Evolutionary conservation across 2,329 filamentous ascomycete species (phyloP).

Genomic region (Alternaria viburni): DNA sequence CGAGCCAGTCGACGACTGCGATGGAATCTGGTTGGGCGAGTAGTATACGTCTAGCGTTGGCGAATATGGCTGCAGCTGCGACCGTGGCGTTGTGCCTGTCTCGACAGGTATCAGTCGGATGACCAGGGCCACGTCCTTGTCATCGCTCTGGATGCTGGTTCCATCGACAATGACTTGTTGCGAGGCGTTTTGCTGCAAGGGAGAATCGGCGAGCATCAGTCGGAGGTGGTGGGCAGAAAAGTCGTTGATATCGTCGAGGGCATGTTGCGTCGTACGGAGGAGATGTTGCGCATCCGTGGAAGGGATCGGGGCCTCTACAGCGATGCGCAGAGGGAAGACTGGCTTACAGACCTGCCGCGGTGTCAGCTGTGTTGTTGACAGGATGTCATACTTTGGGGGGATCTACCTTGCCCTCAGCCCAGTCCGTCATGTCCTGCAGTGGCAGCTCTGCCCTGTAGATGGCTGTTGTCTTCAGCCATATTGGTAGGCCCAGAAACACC

Average conservation of each 20-base stretch:
- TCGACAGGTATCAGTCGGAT: constrained; percentile 73
- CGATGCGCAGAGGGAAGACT: constrained; percentile 84
- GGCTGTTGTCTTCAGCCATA: constrained; percentile 95
- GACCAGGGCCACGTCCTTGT: constrained; percentile 66
- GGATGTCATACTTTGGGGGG: not conserved
- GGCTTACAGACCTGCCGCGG: constrained; percentile 77
- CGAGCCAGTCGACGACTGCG: constrained; percentile 72
- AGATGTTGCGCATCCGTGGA: constrained; percentile 74
- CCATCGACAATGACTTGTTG: constrained; percentile 41
- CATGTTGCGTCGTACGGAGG: constrained; percentile 80
- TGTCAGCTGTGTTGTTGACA: constrained; percentile 6
- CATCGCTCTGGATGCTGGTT: constrained; percentile 38
- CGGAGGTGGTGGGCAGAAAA: constrained; percentile 84
- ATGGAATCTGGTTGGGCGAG: constrained; percentile 70
- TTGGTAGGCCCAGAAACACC: constrained; percentile 80
- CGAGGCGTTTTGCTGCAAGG: constrained; percentile 38
- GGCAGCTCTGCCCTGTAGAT: constrained; percentile 89
- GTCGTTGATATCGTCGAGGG: constrained; percentile 84
- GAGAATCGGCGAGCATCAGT: constrained; percentile 62
- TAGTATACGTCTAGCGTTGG: constrained; percentile 81
- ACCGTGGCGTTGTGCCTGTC: constrained; percentile 57
- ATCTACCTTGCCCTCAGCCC: constrained; percentile 84
- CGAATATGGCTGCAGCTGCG: constrained; percentile 71
- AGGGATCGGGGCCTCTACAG: constrained; percentile 73
- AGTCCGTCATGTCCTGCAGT: constrained; percentile 83